A percentile compares a stretch with the other conserved stretches of the same genome.
Conservation (phyloP, 257 asterid species). For the Asclepias syriaca region DNA sequence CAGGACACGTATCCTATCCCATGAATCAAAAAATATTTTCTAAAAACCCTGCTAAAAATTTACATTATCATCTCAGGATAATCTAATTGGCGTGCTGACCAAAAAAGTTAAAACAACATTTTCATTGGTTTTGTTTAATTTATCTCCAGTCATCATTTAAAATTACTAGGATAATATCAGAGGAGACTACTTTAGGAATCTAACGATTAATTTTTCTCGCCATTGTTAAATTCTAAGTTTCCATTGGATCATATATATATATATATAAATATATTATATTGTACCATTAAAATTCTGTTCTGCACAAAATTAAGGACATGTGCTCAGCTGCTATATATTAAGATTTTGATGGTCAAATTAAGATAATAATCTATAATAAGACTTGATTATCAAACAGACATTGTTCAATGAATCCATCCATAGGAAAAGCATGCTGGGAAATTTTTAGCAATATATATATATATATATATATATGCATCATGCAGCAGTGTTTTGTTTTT, state of each 20-base stretch:
- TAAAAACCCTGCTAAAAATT: slow-evolving; percentile 5
- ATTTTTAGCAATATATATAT: not conserved
- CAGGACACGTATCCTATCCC: slow-evolving; percentile 34
- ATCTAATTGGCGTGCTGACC: slow-evolving; percentile 12
- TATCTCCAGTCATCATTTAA: too few relatives aligned
- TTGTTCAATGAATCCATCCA: slow-evolving; percentile 8
- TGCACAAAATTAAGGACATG: not conserved
- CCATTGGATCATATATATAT: too few relatives aligned
- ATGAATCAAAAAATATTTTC: slow-evolving; percentile 8
- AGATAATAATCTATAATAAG: not conserved
- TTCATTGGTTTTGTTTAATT: too few relatives aligned
- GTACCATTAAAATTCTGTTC: not conserved
- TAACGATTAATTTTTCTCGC: too few relatives aligned
- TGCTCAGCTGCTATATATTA: not conserved
- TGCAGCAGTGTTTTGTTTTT: not conserved
- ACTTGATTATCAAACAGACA: not conserved
- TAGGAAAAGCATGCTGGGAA: not conserved
- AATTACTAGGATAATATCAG: too few relatives aligned
- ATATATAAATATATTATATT: too few relatives aligned
- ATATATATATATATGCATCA: not conserved
- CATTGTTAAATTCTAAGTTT: too few relatives aligned
- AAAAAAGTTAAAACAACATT: slow-evolving; percentile 11
- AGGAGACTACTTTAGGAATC: too few relatives aligned
- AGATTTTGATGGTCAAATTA: slow-evolving; percentile 5
- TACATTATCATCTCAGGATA: too few relatives aligned